Evolutionary conservation across 1,284 basidiomycete species (phyloP), one percentile per base, ranked within the genome.

Genomic region (Agroathelia rolfsii): DNA sequence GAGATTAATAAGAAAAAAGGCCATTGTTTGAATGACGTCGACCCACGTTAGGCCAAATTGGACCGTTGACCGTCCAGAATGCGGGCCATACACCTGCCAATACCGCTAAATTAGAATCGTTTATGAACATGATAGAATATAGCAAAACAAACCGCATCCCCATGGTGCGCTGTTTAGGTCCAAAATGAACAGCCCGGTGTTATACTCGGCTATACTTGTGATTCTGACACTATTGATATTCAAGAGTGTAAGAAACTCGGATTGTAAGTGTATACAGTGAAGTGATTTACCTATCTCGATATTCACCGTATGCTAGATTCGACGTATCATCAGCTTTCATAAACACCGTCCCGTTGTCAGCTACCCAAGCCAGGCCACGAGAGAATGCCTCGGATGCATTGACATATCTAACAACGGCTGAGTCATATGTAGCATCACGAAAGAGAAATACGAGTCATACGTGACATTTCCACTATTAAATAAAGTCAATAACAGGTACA

Each of bases 311-410:
- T 2, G 59, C 41, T 28, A 84, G 51, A 51, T 52, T 56, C 11
- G 66, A 75, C 1, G 65, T 73, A 44, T 82, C 64, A 38, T 84
- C 80, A 8, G 76, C 78, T 46, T 76, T 72, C 79, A 84, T 84
- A 17, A 82, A 63, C 15, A 78, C 76, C 25, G 64, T 65, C 17
- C 65, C 66, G 45, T 77, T 58, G 11, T 62, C 59, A 17, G 64
- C 61, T 11, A 77, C 65, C 48, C 62, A 79, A 4, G 62, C 64
- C 6, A 79, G 58, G 21, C 59, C 55, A 24, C 59, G 44, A 11
- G 53, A 49, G 43, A 70, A 63, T 7, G 76, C 74, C 24, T 56
- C 61, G 15, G 52, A 48, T 29, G 51, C 41, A 43, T 73, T 55
- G 27, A 74, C 64, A 47, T 76, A 80, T 33, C 72, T 79, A 36